Percentiles rank a stretch among this genome's conserved stretches.
Evolutionary conservation across 2,329 filamentous ascomycete genomes (phyloP).

Genomic region (Amesomyces nigricolor): DNA sequence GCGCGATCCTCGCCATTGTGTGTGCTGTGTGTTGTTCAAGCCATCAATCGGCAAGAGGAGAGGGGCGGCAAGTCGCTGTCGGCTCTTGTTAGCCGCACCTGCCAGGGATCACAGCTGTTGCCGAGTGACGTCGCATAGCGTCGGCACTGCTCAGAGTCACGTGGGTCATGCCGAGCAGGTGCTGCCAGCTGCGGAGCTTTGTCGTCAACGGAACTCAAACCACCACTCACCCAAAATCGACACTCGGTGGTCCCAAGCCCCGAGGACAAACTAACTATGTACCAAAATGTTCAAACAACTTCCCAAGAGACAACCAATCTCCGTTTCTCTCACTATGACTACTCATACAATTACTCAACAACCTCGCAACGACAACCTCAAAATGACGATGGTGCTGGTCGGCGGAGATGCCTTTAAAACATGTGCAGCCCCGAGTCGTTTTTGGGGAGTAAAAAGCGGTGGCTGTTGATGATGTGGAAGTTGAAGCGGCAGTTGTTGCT

Average conservation of each 20-base stretch:
- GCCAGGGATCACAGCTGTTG: background rate
- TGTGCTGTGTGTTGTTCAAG: slow-evolving; percentile 11
- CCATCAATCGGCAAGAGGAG: background rate
- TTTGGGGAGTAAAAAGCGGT: slow-evolving; percentile 12
- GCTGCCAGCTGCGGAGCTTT: background rate
- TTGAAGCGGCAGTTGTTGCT: slow-evolving; percentile 12
- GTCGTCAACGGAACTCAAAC: too few relatives aligned
- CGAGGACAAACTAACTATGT: too few relatives aligned
- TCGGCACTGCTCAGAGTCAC: slow-evolving; percentile 15
- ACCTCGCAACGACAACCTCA: too few relatives aligned
- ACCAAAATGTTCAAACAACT: background rate
- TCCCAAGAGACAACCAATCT: background rate
- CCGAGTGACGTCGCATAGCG: slow-evolving; percentile 24
- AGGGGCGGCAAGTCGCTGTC: background rate
- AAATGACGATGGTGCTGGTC: background rate
- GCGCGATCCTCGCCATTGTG: slow-evolving; percentile 24
- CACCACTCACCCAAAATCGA: too few relatives aligned
- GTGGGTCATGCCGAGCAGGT: background rate
- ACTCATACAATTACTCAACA: background rate
- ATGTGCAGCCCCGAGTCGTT: slow-evolving; percentile 11
- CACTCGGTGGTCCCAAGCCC: too few relatives aligned
- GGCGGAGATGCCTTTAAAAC: slow-evolving; percentile 10
- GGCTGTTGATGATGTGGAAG: slow-evolving; percentile 13
- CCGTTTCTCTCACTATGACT: background rate
- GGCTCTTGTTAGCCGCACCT: background rate